Percentiles rank a stretch among this genome's conserved stretches.
Conservation (phyloP, 2,329 filamentous ascomycete species). For the Aplosporella prunicola region DNA sequence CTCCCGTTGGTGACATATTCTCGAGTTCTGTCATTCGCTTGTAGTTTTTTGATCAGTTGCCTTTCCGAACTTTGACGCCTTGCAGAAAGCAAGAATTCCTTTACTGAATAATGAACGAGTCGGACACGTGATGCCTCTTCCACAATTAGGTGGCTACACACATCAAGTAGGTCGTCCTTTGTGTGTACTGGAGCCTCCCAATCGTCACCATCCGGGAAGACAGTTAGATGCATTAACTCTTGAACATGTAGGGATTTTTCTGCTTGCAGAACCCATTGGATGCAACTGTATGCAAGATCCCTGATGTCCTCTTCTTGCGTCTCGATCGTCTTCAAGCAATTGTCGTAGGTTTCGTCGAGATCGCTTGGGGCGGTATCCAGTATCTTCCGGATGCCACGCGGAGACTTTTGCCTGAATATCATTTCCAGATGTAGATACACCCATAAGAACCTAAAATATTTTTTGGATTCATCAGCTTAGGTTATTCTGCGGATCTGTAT, state of each 20-base stretch:
- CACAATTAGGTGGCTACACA: background rate
- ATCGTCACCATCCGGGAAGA: background rate
- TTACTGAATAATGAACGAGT: background rate
- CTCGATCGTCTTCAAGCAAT: background rate
- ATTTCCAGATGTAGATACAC: conserved; percentile 1
- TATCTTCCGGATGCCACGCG: background rate
- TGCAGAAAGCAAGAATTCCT: background rate
- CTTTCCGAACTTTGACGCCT: background rate
- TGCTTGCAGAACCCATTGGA: background rate
- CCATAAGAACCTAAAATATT: conserved; percentile 1
- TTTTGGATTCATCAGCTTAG: no score
- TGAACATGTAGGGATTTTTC: background rate
- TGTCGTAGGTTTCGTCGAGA: background rate
- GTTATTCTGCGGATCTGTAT: no score
- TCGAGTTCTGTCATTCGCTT: background rate
- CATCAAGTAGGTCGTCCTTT: background rate
- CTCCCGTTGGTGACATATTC: background rate
- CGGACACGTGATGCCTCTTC: background rate
- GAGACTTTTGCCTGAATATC: background rate
- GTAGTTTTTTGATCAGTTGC: background rate
- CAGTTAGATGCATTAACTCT: background rate
- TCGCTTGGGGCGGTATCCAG: background rate
- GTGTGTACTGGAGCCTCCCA: background rate
- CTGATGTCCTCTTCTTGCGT: background rate
- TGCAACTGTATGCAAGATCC: background rate